These are phyloP conservation scores for Lepidium africanum DNA, from an alignment of 345 rosid genomes.

Conservation along the genomic window DNA sequence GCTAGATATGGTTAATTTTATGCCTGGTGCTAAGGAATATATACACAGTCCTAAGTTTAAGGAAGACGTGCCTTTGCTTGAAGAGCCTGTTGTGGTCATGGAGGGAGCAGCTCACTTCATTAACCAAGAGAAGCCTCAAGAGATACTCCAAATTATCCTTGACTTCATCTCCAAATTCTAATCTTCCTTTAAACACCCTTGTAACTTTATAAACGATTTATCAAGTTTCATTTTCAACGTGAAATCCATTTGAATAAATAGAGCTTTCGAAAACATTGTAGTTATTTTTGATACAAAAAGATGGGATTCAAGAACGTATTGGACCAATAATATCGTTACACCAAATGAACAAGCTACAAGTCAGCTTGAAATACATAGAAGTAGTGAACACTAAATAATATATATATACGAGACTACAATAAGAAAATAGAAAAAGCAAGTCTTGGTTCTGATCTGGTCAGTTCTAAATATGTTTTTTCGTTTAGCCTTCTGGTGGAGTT, in stretches of 20 bases:
- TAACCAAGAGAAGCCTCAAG: slow-evolving; percentile 26
- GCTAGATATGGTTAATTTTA: slow-evolving; percentile 7
- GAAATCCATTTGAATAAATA: background rate
- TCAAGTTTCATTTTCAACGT: no score
- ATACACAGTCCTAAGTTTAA: slow-evolving; percentile 23
- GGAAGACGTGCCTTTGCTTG: slow-evolving; percentile 23
- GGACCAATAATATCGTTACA: background rate
- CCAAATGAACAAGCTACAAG: background rate
- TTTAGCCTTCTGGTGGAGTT: background rate
- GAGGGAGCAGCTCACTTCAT: slow-evolving; percentile 23
- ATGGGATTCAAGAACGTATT: background rate
- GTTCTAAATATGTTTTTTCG: background rate
- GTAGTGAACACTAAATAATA: background rate
- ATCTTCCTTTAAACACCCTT: background rate
- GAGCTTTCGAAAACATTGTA: background rate
- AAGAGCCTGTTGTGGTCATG: slow-evolving; percentile 23
- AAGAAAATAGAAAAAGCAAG: background rate
- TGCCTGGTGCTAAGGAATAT: slow-evolving; percentile 20
- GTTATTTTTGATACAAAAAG: background rate
- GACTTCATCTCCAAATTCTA: slow-evolving; percentile 24
- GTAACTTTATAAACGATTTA: no score
- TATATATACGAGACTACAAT: background rate
- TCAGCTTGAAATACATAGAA: background rate
- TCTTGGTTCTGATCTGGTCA: background rate
- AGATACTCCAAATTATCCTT: slow-evolving; percentile 11